phyloP scores from a whole-genome alignment of 2,329 filamentous ascomycete genomes.

The Gliomastix tumulicola region DNA sequence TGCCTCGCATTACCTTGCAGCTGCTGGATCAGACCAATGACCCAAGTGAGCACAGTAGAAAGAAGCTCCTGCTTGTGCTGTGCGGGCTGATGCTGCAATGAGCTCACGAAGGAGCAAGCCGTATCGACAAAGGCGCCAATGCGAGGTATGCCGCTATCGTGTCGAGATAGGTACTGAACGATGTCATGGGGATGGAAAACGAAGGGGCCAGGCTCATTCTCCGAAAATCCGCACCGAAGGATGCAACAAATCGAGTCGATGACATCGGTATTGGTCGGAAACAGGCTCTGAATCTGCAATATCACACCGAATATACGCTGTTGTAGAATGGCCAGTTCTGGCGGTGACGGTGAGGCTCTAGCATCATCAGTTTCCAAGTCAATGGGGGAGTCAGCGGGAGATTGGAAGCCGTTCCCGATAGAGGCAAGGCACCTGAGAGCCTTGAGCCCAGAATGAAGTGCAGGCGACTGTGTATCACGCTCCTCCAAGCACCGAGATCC shows the following conservation, averaged over 20 bases:
- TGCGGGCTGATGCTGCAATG: conserved; percentile 38
- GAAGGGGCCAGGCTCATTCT: conserved; percentile 68
- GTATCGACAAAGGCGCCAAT: conserved; percentile 65
- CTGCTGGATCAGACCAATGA: conserved; percentile 52
- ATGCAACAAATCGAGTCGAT: conserved; percentile 66
- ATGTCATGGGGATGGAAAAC: conserved; percentile 62
- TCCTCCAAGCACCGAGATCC: conserved; percentile 16
- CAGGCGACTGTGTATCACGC: conserved; percentile 31
- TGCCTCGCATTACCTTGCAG: conserved; percentile 57
- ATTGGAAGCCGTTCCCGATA: conserved; percentile 67
- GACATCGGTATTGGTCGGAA: conserved; percentile 57
- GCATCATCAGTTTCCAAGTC: conserved; percentile 39
- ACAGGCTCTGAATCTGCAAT: conserved; percentile 38
- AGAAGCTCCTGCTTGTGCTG: conserved; percentile 41
- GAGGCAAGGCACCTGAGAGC: conserved; percentile 62
- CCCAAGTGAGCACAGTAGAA: conserved; percentile 50
- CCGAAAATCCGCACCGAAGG: conserved; percentile 67
- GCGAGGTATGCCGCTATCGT: conserved; percentile 53
- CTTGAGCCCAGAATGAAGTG: conserved; percentile 40
- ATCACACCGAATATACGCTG: conserved; percentile 38
- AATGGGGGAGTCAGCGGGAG: conserved; percentile 57
- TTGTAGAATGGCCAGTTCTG: conserved; percentile 29
- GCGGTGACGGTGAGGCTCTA: too few relatives aligned
- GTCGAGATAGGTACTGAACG: conserved; percentile 58
- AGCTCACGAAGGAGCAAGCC: conserved; percentile 63